Evolutionary conservation across 2,329 filamentous ascomycete species (phyloP).

Genomic region (Reticulascus tulasneorum): DNA sequence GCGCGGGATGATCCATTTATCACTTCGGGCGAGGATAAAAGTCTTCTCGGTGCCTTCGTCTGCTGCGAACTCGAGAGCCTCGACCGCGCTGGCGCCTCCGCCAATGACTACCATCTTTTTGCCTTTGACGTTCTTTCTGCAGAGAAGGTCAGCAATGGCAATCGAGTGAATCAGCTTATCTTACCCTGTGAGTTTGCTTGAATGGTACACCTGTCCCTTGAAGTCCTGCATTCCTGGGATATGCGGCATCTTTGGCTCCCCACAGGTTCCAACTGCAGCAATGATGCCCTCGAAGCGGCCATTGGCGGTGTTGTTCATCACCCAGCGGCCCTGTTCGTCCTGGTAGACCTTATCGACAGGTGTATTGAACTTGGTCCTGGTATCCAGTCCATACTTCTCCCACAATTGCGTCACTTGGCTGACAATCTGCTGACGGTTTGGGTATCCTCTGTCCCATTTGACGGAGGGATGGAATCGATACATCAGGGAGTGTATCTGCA

Average conservation of each 20-base stretch:
- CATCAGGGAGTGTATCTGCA: conserved; percentile 84
- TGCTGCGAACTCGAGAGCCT: conserved; percentile 76
- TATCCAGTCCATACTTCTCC: conserved; percentile 69
- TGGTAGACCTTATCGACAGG: conserved; percentile 66
- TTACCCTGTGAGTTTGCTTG: conserved; percentile 64
- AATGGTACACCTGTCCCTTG: conserved; percentile 70
- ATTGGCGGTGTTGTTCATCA: conserved; percentile 67
- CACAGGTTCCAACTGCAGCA: conserved; percentile 75
- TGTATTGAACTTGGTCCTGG: conserved; percentile 68
- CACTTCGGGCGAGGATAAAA: conserved; percentile 69
- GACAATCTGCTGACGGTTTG: conserved; percentile 70
- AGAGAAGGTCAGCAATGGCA: conserved; percentile 15
- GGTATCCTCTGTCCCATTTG: conserved; percentile 72
- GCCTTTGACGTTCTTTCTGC: conserved; percentile 61
- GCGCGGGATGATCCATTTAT: conserved; percentile 85
- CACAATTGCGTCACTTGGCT: conserved; percentile 68
- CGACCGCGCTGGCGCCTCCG: conserved; percentile 75
- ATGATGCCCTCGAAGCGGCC: conserved; percentile 77
- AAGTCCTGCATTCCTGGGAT: conserved; percentile 70
- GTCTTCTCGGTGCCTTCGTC: conserved; percentile 62
- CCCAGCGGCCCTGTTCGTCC: conserved; percentile 66
- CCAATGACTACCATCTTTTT: conserved; percentile 76
- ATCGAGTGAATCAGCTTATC: conserved; percentile 1
- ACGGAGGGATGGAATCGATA: conserved; percentile 83
- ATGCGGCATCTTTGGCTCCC: conserved; percentile 68